phyloP scores from a whole-genome alignment of 2,329 filamentous ascomycete genomes.

The Pyrenochaeta sp. region DNA sequence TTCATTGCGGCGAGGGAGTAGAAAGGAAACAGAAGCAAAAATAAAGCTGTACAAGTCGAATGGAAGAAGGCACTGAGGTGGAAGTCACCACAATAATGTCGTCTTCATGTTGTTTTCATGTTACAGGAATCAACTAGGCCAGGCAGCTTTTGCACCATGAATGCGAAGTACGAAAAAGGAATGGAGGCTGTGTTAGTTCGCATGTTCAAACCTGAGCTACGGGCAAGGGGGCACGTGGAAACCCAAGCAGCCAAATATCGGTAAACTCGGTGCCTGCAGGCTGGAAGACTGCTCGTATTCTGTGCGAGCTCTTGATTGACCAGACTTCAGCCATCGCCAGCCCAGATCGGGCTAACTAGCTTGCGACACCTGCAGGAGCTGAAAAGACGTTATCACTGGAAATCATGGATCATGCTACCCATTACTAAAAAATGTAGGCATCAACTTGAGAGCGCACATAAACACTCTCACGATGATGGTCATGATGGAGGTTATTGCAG shows the following conservation, averaged over 20 bases:
- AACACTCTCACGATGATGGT: no score
- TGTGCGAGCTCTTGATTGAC: slow-evolving; percentile 2
- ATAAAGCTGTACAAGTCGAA: not conserved
- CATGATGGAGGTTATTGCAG: no score
- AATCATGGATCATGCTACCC: no score
- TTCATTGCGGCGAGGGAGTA: slow-evolving; percentile 10
- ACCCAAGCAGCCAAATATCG: not conserved
- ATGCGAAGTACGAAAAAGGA: slow-evolving; percentile 12
- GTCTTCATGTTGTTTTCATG: slow-evolving; percentile 1
- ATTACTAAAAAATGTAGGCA: no score
- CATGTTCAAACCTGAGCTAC: no score
- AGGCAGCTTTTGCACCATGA: not conserved
- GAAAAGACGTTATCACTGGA: no score
- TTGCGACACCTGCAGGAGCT: no score
- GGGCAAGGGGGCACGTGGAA: no score
- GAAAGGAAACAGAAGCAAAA: not conserved
- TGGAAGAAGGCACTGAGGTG: not conserved
- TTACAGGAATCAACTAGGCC: not conserved
- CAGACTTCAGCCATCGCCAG: slow-evolving; percentile 1
- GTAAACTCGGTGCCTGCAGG: slow-evolving; percentile 6
- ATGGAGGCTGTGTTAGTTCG: slow-evolving; percentile 7
- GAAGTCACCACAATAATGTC: not conserved
- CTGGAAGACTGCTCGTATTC: slow-evolving; percentile 11
- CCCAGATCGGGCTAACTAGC: no score
- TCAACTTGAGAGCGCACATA: no score